Evolutionary conservation across 1,284 basidiomycete species (phyloP).

Genomic region (Irpex sp.): DNA sequence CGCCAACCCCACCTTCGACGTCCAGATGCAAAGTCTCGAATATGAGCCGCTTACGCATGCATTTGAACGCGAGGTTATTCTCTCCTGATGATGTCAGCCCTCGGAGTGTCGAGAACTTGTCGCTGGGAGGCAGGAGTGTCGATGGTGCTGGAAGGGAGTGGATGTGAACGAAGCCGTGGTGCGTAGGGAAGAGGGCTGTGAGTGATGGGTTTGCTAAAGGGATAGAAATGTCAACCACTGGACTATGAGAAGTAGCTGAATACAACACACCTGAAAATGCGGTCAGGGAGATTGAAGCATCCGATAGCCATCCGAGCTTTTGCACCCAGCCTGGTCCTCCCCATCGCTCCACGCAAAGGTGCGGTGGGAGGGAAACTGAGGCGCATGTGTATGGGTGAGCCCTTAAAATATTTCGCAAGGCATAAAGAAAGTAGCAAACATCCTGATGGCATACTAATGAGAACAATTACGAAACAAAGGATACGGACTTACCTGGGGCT

Average conservation of each 20-base stretch:
- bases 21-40: conserved; percentile 94
- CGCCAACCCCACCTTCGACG: conserved; percentile 87
- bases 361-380: conserved; percentile 63
- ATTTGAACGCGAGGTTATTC: conserved; percentile 95
- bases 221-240: not conserved
- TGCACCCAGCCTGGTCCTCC: conserved; percentile 66
- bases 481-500: conserved; percentile 42
- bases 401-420: conserved; percentile 61
- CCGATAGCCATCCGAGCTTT: conserved; percentile 77
- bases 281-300: conserved; percentile 70
- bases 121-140: conserved; percentile 69
- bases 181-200: conserved; percentile 67
- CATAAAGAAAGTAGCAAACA: conserved; percentile 67
- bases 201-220: conserved; percentile 65
- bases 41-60: conserved; percentile 82
- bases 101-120: conserved; percentile 73
- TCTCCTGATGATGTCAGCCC: conserved; percentile 69
- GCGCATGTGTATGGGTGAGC: conserved; percentile 56
- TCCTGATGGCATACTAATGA: conserved; percentile 40
- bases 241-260: not conserved
- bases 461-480: no score
- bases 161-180: conserved; percentile 81
- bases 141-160: conserved; percentile 70
- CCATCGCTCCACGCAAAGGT: conserved; percentile 53
- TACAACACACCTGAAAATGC: conserved; percentile 73